Evolutionary conservation across 495 filamentous ascomycete genomes (phyloP), one percentile per base, ranked within the genome.

Genomic region (Tuber melanosporum): DNA sequence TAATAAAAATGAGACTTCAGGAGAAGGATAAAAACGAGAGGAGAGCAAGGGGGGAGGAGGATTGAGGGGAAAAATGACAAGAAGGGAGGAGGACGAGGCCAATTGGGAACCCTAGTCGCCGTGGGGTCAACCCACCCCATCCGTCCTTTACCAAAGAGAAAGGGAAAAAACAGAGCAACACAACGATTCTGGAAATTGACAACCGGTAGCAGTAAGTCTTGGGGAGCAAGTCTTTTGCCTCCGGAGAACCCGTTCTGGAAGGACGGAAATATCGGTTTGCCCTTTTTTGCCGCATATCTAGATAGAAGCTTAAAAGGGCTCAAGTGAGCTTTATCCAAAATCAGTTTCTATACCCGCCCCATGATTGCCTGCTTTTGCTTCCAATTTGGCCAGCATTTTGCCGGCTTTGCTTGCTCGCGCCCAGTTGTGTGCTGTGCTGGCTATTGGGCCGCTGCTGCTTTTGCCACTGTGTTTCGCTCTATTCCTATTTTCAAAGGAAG

Each of bases 161-260:
- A 66, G n/a, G 2, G 49, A 57, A 57, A 26, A 22, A 57, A 26
- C 49, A 57, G 22, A 66, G 14, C 57, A 36, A 32, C 32, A 7
- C 26, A 12, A 76, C 74, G 46, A 69, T 79, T 79, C 77, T 79
- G 66, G 77, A 77, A 79, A 79, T 74, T 72, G 32, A 74, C 66
- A 57, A 43, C 42, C 6, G 42, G 42, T 43, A 10, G 32, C 42
- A 6, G 42, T 43, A 66, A 12, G 22, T 8, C 2, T 26, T 14
- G 73, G 57, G 46, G 41, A 74, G 49, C 42, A 49, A 66, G 77
- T 80, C 57, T 66, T 26, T 36, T 66, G 26, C 26, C 14, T 76
- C 77, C 77, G 77, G 77, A 80, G 78, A 80, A 71, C 78, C 77
- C 77, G 75, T 80, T 80, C 78, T 76, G 78, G 78, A 80, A 80